These are phyloP conservation scores for Cerrena zonata DNA, from an alignment of 1,284 basidiomycete species.

Conservation along the genomic window DNA sequence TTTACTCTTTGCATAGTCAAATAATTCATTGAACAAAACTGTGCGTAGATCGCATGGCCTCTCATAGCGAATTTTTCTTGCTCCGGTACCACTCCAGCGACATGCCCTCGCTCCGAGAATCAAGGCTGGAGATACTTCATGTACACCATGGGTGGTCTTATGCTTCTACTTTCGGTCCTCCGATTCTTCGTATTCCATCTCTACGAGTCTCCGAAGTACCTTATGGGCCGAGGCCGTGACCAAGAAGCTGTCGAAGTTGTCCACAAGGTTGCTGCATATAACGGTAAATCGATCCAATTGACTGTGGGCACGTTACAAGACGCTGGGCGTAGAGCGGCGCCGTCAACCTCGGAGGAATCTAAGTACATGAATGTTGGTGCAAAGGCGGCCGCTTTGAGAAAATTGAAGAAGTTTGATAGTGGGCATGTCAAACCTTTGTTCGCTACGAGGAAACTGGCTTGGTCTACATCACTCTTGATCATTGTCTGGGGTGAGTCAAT, in stretches of 20 bases:
- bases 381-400: conserved; percentile 14
- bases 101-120: conserved; percentile 44
- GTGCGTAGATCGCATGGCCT: conserved; percentile 54
- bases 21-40: conserved; percentile 23
- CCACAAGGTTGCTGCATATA: conserved; percentile 63
- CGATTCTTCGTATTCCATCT: conserved; percentile 74
- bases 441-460: conserved; percentile 55
- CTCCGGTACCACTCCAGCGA: conserved; percentile 25
- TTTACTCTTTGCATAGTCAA: conserved; percentile 16
- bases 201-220: conserved; percentile 70
- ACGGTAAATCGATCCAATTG: conserved; percentile 44
- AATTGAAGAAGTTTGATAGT: conserved; percentile 35
- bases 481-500: conserved; percentile 50
- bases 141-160: conserved; percentile 57
- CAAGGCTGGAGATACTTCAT: conserved; percentile 72
- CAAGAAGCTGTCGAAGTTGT: conserved; percentile 67
- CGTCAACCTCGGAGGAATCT: background rate
- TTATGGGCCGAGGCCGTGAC: conserved; percentile 69
- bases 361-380: conserved; percentile 8
- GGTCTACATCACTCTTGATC: conserved; percentile 56
- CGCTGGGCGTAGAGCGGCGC: conserved; percentile 17
- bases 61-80: conserved; percentile 62
- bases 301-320: conserved; percentile 43
- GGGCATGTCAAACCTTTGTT: conserved; percentile 55
- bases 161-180: conserved; percentile 56